Base-by-base conservation (phyloP, 306 rosid species). In the Medicago lupulina region DNA sequence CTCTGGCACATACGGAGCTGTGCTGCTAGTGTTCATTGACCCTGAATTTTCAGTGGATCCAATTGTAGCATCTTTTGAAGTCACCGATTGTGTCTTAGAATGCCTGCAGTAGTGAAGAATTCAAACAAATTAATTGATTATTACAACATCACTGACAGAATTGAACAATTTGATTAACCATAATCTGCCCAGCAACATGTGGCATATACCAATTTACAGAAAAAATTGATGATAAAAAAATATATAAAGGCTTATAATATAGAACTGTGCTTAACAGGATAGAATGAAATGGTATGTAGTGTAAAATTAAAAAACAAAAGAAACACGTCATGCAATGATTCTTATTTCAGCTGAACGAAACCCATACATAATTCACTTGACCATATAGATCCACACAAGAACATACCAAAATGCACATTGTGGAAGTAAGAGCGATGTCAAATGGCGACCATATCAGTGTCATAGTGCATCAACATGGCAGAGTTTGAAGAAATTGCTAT, bases 91-190 rank as follows among this genome's bases (percentile, higher is more conserved):
- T 68, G 78, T 76, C 85, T 85, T 92, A 50, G 87, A 84, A 85
- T 90, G 97, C 93, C 99, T 96, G 88, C 85, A 80, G 34, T 23
- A 60, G 13, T 59, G 59, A 75, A n/a, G 77, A 67, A 81, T 67
- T 53, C 68, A 75, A 3, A 51, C 19, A 19, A 82, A 16, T 73
- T 60, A 74, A 70, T 14, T 21, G n/a, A 68, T 16, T 5, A 34
- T 53, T 18, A 17, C 9, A 65, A 23, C 61, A 51, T 25, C 18
- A 7, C 34, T 49, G 4, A 62, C 62, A 57, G 13, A 8, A 61
- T 4, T 39, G 54, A 74, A 44, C 53, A 68, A 17, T 51, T 63
- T 67, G 58, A 64, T 44, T 54, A 53, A 49, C 38, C 58, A 65
- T 15, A 16, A 53, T 10, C 57, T 46, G 14, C 25, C 43, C 39